Evolutionary conservation across 805 yeast species (phyloP), one percentile per base, ranked within the genome.

Genomic region (Zygoascus ofunaensis): DNA sequence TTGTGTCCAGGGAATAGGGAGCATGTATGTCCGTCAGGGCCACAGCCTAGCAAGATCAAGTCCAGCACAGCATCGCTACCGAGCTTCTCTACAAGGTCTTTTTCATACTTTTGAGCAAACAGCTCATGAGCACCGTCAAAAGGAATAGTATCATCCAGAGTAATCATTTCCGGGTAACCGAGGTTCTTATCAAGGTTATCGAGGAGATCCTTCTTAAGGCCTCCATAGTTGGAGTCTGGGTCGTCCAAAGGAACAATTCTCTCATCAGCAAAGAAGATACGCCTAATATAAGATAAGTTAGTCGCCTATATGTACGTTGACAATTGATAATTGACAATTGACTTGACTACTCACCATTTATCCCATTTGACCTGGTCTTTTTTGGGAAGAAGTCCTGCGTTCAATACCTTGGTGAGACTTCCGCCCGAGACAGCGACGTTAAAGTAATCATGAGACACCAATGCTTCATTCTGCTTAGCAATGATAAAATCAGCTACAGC

Each of bases 11-110:
- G 96, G 75, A 87, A 87, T 50, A 87, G 69, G 1, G 96, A 87
- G 66, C 95, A 85, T 4, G 95, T 87, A 63, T 87, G 97, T 33
- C 96, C 97, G 58, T 87, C 97, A 30, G 96, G 96, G 5, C 97
- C 97, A 61, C 92, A 83, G 19, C 97, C 97, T 50, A 87, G 71
- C 45, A 87, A 66, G 19, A 87, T 67, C 54, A 87, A 66, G 62
- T 87, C 95, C 26, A 76, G 56, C 1, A 51, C 43, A 17, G 60
- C 55, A 12, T 37, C 37, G 1, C 45, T 21, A 41, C 55, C 63
- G 23, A 80, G 57, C 47, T 62, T 57, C 19, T 54, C 58, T 7
- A 90, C 86, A 42, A 87, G 63, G 36, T 69, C 65, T 1, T 68
- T 48, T 51, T 74, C 80, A 62, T 87, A 87, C 39, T 74, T 80